Conservation (phyloP, 139 green algal genomes). For the Picochlorum sp. region DNA sequence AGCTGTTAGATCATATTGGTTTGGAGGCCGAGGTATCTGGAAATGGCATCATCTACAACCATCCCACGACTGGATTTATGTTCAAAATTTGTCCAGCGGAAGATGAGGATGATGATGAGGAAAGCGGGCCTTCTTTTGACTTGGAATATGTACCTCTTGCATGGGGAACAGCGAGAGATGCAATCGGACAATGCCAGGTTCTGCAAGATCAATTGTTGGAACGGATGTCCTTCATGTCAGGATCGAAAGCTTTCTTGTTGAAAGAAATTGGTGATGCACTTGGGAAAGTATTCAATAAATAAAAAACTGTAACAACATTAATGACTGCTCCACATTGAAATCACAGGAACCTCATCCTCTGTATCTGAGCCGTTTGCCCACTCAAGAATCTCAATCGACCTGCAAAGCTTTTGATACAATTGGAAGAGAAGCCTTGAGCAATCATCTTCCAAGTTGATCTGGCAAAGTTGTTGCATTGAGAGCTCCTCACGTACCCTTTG, state of each 20-base stretch:
- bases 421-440: conserved; percentile 46
- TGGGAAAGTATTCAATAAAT: not conserved
- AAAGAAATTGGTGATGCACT: conserved; percentile 4
- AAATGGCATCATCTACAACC: not conserved
- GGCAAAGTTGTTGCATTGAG: conserved; percentile 77
- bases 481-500: conserved; percentile 35
- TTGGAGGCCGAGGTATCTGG: not conserved
- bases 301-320: not conserved
- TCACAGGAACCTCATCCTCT: no score
- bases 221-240: conserved; percentile 4
- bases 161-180: not conserved
- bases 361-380: no score
- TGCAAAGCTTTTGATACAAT: conserved; percentile 21
- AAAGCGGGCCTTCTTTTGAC: conserved; percentile 4
- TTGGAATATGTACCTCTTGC: conserved; percentile 2
- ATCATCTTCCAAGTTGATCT: conserved; percentile 73
- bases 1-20: not conserved
- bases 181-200: not conserved
- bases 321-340: not conserved
- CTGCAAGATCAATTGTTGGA: conserved; percentile 4
- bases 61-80: not conserved
- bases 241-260: conserved; percentile 2
- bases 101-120: not conserved
- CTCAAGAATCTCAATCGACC: not conserved
- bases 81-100: not conserved